phyloP scores from a whole-genome alignment of 2,329 filamentous ascomycete genomes.

The Diatrype stigma region DNA sequence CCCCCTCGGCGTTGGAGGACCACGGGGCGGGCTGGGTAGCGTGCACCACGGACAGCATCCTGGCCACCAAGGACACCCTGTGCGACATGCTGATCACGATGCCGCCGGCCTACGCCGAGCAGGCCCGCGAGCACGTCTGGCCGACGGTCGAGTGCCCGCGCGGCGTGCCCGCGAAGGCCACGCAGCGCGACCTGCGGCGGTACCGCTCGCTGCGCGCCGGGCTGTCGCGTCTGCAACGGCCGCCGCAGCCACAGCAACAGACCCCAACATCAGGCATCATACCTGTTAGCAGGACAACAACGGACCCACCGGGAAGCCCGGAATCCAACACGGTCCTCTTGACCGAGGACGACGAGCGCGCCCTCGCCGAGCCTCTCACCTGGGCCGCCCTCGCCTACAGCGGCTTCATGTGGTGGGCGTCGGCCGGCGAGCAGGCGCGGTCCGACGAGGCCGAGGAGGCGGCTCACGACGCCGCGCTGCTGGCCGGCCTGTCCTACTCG shows the following conservation, averaged over 20 bases:
- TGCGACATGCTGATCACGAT: slow-evolving; percentile 89
- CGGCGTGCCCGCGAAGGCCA: slow-evolving; percentile 70
- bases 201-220: slow-evolving; percentile 66
- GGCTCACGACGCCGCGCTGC: slow-evolving; percentile 50
- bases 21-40: slow-evolving; percentile 75
- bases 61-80: slow-evolving; percentile 78
- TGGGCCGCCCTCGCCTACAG: slow-evolving; percentile 75
- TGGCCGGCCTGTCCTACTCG: slow-evolving; percentile 43
- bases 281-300: slow-evolving; percentile 15
- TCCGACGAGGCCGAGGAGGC: slow-evolving; percentile 57
- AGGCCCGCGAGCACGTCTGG: slow-evolving; percentile 62
- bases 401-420: slow-evolving; percentile 88
- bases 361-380: slow-evolving; percentile 58
- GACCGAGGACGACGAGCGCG: slow-evolving; percentile 46
- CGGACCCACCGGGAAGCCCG: no score
- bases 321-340: no score
- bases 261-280: slow-evolving; percentile 10
- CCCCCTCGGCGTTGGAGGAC: slow-evolving; percentile 34
- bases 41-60: slow-evolving; percentile 91
- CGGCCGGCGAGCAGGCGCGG: slow-evolving; percentile 67
- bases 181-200: slow-evolving; percentile 82
- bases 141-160: slow-evolving; percentile 68
- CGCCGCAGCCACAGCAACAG: no score
- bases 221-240: slow-evolving; percentile 45
- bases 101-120: slow-evolving; percentile 57